Evolutionary conservation across 768 basidiomycete genomes (phyloP), one percentile per base, ranked within the genome.

Genomic region (Serpula lacrymans): DNA sequence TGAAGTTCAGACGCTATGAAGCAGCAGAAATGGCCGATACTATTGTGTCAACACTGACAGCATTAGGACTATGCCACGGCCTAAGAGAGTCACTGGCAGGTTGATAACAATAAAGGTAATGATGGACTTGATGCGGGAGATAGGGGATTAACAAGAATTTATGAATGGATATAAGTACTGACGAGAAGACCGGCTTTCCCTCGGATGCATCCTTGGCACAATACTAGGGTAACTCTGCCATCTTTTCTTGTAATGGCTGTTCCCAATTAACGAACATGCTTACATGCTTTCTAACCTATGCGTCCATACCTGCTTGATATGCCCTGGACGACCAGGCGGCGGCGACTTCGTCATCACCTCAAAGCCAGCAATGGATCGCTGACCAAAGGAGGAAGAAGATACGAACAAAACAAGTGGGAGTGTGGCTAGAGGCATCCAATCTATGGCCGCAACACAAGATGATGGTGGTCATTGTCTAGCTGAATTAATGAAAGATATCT

Each of bases 351-450:
- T 69, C 21, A 69, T 72, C 40, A 64, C 68, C 3, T 72, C 68
- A 2, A 59, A 66, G 39, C 54, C 69, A 12, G 55, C 70, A 16
- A 60, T 71, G 58, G 69, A 71, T 47, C 65, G 69, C 67, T 67
- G 31, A 72, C 68, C 3, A 58, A 57, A 30, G 30, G 22, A 6
- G 52, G 58, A 4, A 64, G 68, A 37, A 24, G 36, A 3, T 54
- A 58, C 9, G 59, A 62, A 23, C 30, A 44, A 9, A 57, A 65
- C 22, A 65, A 67, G 42, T 71, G 69, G 67, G 57, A 62, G 41
- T 72, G 70, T 43, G 63, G 68, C n/a, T 71, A 68, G 70, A 58
- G 69, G 16, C 68, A 70, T 54, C 60, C 68, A 20, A 70, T 72
- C 40, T 68, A 73, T 48, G 69, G 68, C 21, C 50, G n/a, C n/a